A percentile compares a stretch with the other conserved stretches of the same genome.
These are phyloP conservation scores for Gloeophyllum trabeum DNA, from an alignment of 768 basidiomycete genomes.

Conservation along the genomic window DNA sequence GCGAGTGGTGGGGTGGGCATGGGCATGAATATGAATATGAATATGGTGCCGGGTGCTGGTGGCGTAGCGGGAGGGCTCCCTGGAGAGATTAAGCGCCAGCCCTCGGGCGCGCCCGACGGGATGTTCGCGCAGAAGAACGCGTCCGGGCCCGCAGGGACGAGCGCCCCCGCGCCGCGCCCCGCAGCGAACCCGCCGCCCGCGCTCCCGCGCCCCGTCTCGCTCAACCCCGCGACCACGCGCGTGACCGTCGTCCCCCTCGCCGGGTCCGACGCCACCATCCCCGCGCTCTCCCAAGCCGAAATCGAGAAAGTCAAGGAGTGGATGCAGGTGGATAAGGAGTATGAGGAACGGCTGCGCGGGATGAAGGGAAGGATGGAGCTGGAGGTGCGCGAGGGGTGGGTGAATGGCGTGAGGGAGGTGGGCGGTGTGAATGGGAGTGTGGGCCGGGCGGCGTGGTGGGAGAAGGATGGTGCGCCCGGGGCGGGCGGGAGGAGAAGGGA, in stretches of 20 bases:
- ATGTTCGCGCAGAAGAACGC: conserved; percentile 8
- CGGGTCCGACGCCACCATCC: conserved; percentile 42
- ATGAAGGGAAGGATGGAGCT: conserved; percentile 42
- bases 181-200: conserved; percentile 9
- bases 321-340: conserved; percentile 53
- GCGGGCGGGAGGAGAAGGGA: conserved; percentile 25
- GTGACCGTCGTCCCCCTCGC: conserved; percentile 51
- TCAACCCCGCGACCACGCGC: conserved; percentile 47
- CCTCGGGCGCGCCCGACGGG: neutral
- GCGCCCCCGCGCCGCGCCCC: neutral
- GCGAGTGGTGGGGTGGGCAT: conserved; percentile 8
- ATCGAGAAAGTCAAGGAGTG: conserved; percentile 43
- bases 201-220: conserved; percentile 27
- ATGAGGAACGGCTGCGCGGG: conserved; percentile 34
- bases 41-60: neutral
- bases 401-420: neutral
- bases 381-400: conserved; percentile 26
- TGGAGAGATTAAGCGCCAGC: neutral
- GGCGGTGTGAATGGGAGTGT: conserved; percentile 23
- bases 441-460: conserved; percentile 47
- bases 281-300: conserved; percentile 37
- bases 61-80: no score
- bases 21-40: conserved; percentile 7
- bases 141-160: conserved; percentile 4
- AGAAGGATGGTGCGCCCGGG: conserved; percentile 36